These are phyloP conservation scores for Fusarium robinianum DNA, from an alignment of 2,329 filamentous ascomycete species.

Conservation along the genomic window DNA sequence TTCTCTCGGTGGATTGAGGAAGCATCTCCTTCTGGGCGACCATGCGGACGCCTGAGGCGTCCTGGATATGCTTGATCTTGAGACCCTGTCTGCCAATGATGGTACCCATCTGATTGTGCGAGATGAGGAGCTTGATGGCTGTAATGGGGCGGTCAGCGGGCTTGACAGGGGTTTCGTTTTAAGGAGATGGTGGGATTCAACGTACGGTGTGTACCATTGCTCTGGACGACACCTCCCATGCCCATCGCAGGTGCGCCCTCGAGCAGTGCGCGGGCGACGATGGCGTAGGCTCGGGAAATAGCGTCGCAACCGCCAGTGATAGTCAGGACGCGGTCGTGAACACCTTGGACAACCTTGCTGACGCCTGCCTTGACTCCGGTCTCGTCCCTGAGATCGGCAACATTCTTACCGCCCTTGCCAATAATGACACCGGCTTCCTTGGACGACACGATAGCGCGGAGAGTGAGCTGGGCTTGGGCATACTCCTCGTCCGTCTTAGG, in stretches of 20 bases:
- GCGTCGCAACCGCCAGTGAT: slow-evolving; percentile 89
- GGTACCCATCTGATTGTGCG: slow-evolving; percentile 99
- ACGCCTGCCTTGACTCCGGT: slow-evolving; percentile 98
- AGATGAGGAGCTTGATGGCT: slow-evolving; percentile 98
- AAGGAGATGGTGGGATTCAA: slow-evolving; percentile 1
- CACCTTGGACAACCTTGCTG: slow-evolving; percentile 97
- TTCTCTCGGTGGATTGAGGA: slow-evolving; percentile 95
- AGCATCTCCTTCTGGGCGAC: slow-evolving; percentile 99
- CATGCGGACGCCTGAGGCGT: slow-evolving; percentile 96
- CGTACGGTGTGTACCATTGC: slow-evolving; percentile 90
- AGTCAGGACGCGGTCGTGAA: slow-evolving; percentile 95
- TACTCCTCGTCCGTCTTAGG: slow-evolving; percentile 98
- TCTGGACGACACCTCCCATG: slow-evolving; percentile 88
- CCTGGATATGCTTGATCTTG: slow-evolving; percentile 99
- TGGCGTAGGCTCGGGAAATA: slow-evolving; percentile 88
- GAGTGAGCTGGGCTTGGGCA: slow-evolving; percentile 85
- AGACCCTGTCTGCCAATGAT: slow-evolving; percentile 96
- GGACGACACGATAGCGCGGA: slow-evolving; percentile 96
- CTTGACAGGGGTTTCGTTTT: neutral
- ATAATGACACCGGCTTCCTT: slow-evolving; percentile 99
- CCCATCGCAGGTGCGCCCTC: slow-evolving; percentile 94
- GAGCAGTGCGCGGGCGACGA: slow-evolving; percentile 87
- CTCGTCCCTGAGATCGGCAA: slow-evolving; percentile 94
- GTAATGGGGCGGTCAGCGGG: slow-evolving; percentile 22
- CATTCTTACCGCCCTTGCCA: slow-evolving; percentile 97